Evolutionary conservation across 192 early-diverging fungal species (phyloP), one percentile per base, ranked within the genome.

Genomic region (Rhizophagus clarus): DNA sequence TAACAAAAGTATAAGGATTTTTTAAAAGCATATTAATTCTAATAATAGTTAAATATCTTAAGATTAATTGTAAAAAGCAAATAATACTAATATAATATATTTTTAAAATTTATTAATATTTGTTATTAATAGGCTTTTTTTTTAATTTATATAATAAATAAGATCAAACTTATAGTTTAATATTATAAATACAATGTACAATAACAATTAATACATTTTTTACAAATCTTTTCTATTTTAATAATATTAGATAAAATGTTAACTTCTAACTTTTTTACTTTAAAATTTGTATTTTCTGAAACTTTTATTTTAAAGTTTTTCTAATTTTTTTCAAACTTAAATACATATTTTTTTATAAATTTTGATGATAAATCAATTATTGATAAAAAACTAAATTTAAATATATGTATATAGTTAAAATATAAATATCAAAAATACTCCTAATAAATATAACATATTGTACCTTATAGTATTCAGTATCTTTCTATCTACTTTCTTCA

Each of bases 181-280:
- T 74, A n/a, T 61, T 56, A 77, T 42, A 64, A 3, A 42, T 64
- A 64, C 22, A 64, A 61, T 34, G 22, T 8, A 47, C 20, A 24
- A 77, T 11, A 47, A 77, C 28, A 63, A 77, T 77, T 4, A 77
- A 77, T 29, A 77, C 14, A 47, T 3, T 32, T 40, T 72, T 72
- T 66, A 79, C 78, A n/a, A 45, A 72, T 12, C 77, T 79, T 40
- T 71, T 71, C 70, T 4, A 79, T 71, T 34, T 79, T 79, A 71
- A 60, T 63, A 0, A 71, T n/a, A 67, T 79, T 68, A 31, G 49
- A 71, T 69, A 61, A 71, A 51, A 31, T 62, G 10, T 40, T 4
- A 22, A 60, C 64, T 79, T 79, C 42, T 4, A 79, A 79, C 51
- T 79, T 56, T 71, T 71, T 71, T 79, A 61, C 26, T 61, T 61